Base-by-base conservation (phyloP, 345 rosid species). In the Pelargonium nanum region DNA sequence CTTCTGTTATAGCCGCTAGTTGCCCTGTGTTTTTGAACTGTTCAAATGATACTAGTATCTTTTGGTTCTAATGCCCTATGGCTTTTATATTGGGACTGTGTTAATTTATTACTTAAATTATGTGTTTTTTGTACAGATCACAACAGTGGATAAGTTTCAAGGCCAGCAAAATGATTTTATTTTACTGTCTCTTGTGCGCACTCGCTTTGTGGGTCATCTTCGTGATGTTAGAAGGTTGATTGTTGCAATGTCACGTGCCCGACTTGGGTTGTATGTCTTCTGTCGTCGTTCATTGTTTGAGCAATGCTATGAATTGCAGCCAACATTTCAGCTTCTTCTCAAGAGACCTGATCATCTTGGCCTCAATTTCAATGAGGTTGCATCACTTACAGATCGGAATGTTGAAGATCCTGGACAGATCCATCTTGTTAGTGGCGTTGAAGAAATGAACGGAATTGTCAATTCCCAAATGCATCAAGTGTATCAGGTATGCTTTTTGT, bases 201-300 rank as follows among this genome's bases (percentile, higher is more conserved):
- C 94, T 57, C 97, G 96, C 62, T 93, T 87, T 71, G 99, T 93
- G 22, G 99, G 99, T 65, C 99, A 89, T 78, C 85, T 93, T 63
- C 97, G 97, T 64, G 99, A 89, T 74, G 99, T 89, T 50, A 78
- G 97, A 78, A 85, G 99, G 79, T 78, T 93, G 80, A 79, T 89
- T 59, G 97, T 93, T 19, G 99, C 99, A 66, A 93, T 89, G 99
- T 93, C 99, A 63, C 97, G 99, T 73, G 96, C 99, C 44, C 81
- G 97, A 63, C 88, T 93, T 3, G 97, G 99, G 40, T 73, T 89
- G 23, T 93, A 85, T 58, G 91, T 89, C 56, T 89, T 93, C 70
- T 93, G 97, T 61, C 86, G 92, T 5, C 85, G 96, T 21, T 89
- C 91, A 60, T 81, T 89, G 62, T 93, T 87, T 76, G 97, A 89